A percentile compares a stretch with the other conserved stretches of the same genome.
phyloP scores from a whole-genome alignment of 768 basidiomycete genomes.

The Mycena vitilis region DNA sequence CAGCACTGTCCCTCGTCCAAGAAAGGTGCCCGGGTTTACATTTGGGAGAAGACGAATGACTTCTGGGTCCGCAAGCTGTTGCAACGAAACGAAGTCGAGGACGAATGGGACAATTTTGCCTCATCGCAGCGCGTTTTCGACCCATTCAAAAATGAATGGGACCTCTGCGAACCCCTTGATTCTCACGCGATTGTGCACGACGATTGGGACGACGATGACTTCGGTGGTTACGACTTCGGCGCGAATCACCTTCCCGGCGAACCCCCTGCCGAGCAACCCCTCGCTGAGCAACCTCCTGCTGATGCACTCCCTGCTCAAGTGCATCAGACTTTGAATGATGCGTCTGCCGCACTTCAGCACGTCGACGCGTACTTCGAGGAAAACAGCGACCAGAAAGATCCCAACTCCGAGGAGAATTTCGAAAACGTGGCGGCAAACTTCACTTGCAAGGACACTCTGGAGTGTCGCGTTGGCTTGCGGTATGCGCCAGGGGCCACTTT shows the following conservation, averaged over 20 bases:
- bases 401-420: background rate
- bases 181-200: background rate
- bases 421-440: background rate
- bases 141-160: constrained; percentile 39
- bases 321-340: background rate
- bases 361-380: constrained; percentile 14
- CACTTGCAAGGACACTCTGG: constrained; percentile 9
- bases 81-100: constrained; percentile 23
- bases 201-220: too few species aligned
- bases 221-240: background rate
- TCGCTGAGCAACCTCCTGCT: background rate
- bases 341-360: constrained; percentile 1
- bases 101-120: constrained; percentile 35
- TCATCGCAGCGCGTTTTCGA: constrained; percentile 33
- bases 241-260: background rate
- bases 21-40: constrained; percentile 37
- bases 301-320: constrained; percentile 12
- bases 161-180: constrained; percentile 32
- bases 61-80: constrained; percentile 35
- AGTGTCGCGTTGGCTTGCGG: constrained; percentile 2
- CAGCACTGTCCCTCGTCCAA: constrained; percentile 12
- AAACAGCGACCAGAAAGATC: constrained; percentile 2
- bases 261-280: constrained; percentile 4
- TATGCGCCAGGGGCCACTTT: background rate
- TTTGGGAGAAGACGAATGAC: constrained; percentile 39